phyloP scores from a whole-genome alignment of 2,329 filamentous ascomycete species.

The Lasiodiplodia sp. region DNA sequence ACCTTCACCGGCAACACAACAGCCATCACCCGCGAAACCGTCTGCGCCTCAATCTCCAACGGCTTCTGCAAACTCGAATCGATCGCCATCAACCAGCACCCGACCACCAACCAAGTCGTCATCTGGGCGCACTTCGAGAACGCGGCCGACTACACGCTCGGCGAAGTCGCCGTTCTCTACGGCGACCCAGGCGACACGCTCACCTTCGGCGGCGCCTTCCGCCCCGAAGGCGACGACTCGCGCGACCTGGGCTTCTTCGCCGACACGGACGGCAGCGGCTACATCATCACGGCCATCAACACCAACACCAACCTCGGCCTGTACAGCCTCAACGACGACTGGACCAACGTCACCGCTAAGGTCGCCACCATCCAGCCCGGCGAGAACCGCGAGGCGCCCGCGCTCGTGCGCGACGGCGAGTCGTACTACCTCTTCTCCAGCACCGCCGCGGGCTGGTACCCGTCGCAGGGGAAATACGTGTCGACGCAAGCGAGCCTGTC shows the following conservation, averaged over 20 bases:
- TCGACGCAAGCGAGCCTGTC: not conserved
- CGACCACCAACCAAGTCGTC: conserved; percentile 31
- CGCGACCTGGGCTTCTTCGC: conserved; percentile 36
- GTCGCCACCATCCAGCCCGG: conserved; percentile 32
- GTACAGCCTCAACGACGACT: conserved; percentile 34
- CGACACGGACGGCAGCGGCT: conserved; percentile 31
- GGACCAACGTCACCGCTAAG: conserved; percentile 32
- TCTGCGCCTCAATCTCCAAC: not conserved
- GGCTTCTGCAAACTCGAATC: conserved; percentile 34
- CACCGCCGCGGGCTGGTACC: conserved; percentile 35
- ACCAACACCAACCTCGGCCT: conserved; percentile 36
- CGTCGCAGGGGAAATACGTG: conserved; percentile 31
- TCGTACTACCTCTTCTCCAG: conserved; percentile 36
- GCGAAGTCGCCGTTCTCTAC: conserved; percentile 35
- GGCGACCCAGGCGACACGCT: conserved; percentile 30
- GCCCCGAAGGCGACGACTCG: conserved; percentile 33
- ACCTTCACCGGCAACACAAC: conserved; percentile 34
- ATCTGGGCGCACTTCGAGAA: conserved; percentile 36
- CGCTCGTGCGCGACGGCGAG: conserved; percentile 32
- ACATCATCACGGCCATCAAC: conserved; percentile 33
- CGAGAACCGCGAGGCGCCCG: conserved; percentile 33
- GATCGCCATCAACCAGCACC: conserved; percentile 31
- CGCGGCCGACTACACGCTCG: conserved; percentile 33
- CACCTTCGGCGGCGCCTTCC: conserved; percentile 34
- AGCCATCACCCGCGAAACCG: conserved; percentile 3